Percentiles rank a stretch among this genome's conserved stretches.
Evolutionary conservation across 129 eudicot genomes (phyloP).

Genomic region (Flaveria linearis): DNA sequence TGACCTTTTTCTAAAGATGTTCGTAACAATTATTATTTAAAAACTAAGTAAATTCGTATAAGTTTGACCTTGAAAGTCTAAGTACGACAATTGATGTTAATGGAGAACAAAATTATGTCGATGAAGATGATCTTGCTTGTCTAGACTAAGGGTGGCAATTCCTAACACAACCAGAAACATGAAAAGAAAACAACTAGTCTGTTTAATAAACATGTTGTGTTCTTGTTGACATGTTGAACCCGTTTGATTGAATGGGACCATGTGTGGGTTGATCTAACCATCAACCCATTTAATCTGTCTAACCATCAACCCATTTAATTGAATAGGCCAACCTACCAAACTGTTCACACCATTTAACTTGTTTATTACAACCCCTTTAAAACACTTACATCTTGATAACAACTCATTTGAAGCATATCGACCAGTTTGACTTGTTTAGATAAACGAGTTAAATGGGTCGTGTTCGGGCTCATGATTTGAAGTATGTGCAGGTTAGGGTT

Average conservation of each 20-base stretch:
- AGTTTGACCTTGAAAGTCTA: conserved; percentile 1
- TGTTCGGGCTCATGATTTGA: background rate
- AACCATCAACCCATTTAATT: background rate
- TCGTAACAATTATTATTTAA: background rate
- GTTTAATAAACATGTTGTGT: background rate
- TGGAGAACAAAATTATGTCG: background rate
- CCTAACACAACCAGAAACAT: background rate
- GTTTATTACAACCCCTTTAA: background rate
- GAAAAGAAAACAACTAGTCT: background rate
- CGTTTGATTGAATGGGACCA: background rate
- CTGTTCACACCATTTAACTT: background rate
- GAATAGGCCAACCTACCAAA: background rate
- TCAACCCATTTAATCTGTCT: background rate
- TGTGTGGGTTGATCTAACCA: background rate
- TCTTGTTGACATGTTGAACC: background rate
- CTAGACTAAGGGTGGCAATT: background rate
- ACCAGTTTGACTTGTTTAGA: background rate
- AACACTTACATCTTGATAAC: background rate
- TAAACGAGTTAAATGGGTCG: background rate
- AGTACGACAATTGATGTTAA: background rate
- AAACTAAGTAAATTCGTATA: background rate
- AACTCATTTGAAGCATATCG: background rate
- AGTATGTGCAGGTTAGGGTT: background rate
- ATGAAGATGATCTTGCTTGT: conserved; percentile 7
- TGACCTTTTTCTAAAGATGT: background rate